Conservation (phyloP, 169 alveolate genomes). For the Plasmodium gonderi region DNA sequence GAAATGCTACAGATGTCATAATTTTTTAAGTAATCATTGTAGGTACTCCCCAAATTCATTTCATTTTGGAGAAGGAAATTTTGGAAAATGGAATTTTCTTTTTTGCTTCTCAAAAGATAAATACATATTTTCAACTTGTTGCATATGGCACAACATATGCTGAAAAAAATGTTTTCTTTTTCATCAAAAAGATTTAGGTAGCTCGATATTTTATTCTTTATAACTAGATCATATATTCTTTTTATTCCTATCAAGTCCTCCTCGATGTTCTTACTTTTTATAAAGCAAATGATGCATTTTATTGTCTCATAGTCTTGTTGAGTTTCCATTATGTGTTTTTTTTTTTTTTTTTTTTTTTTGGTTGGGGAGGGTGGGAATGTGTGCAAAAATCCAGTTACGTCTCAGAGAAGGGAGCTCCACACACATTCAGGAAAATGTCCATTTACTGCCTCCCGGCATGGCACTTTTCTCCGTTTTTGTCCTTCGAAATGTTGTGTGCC, state of each 20-base stretch:
- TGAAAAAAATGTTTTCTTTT: conserved; percentile 11
- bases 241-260: conserved; percentile 11
- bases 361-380: too few relatives aligned
- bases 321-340: conserved; percentile 2
- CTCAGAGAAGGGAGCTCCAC: too few relatives aligned
- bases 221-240: conserved; percentile 19
- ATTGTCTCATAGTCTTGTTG: neutral
- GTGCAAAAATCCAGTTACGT: too few relatives aligned
- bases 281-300: neutral
- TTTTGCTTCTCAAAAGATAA: neutral
- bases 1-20: conserved; percentile 32
- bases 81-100: neutral
- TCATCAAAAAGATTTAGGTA: conserved; percentile 1
- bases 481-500: too few relatives aligned
- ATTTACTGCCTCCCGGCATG: too few relatives aligned
- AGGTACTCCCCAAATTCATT: neutral
- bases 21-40: neutral
- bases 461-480: too few relatives aligned
- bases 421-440: too few relatives aligned
- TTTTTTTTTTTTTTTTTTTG: too few relatives aligned
- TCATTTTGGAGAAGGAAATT: neutral
- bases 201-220: neutral
- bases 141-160: conserved; percentile 9
- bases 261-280: conserved; percentile 16
- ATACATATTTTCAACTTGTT: conserved; percentile 29